These are phyloP conservation scores for Phytophthora brassicae DNA, from an alignment of 352 stramenopile genomes.

Conservation along the genomic window DNA sequence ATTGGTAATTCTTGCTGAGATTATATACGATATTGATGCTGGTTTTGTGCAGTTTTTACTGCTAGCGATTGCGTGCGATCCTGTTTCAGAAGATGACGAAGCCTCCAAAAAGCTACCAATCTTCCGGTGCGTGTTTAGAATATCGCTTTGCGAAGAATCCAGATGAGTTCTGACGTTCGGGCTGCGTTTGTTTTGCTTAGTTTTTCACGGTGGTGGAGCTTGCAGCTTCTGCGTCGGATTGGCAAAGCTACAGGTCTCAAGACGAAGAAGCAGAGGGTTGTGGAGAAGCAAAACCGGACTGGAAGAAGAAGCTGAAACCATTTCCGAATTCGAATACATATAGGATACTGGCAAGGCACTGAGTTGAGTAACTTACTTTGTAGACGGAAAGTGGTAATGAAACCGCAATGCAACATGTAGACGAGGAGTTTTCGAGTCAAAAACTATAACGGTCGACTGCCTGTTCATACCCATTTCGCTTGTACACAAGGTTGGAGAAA, in stretches of 20 bases:
- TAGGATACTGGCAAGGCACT: slow-evolving; percentile 1
- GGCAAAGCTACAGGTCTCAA: slow-evolving; percentile 77
- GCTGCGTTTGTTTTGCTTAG: slow-evolving; percentile 23
- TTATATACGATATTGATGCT: not conserved
- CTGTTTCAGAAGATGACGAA: slow-evolving; percentile 53
- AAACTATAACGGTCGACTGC: slow-evolving; percentile 20
- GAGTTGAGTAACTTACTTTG: slow-evolving; percentile 7
- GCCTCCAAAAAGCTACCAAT: slow-evolving; percentile 61
- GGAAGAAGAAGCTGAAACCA: slow-evolving; percentile 21
- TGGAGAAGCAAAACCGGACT: slow-evolving; percentile 31
- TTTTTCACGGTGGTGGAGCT: slow-evolving; percentile 82
- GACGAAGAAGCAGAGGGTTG: slow-evolving; percentile 64
- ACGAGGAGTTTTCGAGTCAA: slow-evolving; percentile 11
- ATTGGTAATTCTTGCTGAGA: too few relatives aligned
- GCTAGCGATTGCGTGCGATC: slow-evolving; percentile 78
- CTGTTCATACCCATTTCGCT: slow-evolving; percentile 5
- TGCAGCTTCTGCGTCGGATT: slow-evolving; percentile 79
- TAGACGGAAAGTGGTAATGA: slow-evolving; percentile 26
- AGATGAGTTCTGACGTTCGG: not conserved
- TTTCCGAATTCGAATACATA: too few relatives aligned
- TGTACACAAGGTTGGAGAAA: not conserved
- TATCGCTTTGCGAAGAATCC: not conserved
- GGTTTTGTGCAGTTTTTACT: slow-evolving; percentile 65
- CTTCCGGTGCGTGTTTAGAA: slow-evolving; percentile 50
- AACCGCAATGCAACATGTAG: slow-evolving; percentile 14